phyloP scores from a whole-genome alignment of 768 basidiomycete genomes.

The Sarcodon sp. region DNA sequence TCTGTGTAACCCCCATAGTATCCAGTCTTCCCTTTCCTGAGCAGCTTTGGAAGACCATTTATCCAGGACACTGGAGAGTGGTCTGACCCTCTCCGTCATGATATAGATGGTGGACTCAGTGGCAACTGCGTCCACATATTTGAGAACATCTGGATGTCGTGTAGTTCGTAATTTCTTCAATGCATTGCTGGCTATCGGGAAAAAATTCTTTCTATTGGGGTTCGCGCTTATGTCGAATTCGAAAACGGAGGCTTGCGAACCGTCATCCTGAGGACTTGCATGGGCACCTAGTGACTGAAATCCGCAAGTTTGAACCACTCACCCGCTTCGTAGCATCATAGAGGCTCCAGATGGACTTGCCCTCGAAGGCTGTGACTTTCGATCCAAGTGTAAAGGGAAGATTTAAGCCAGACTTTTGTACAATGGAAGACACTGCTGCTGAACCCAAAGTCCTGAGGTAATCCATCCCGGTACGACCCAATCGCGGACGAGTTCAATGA shows the following conservation, averaged over 20 bases:
- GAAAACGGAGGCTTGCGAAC: conserved; percentile 76
- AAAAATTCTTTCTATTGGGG: conserved; percentile 37
- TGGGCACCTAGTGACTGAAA: conserved; percentile 2
- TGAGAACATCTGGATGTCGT: conserved; percentile 92
- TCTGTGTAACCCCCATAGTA: conserved; percentile 88
- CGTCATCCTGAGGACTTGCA: conserved; percentile 61
- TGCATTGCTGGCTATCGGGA: conserved; percentile 79
- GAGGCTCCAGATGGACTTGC: conserved; percentile 67
- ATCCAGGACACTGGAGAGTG: conserved; percentile 49
- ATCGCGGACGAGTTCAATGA: neutral
- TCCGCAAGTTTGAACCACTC: conserved; percentile 7
- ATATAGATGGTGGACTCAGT: conserved; percentile 81
- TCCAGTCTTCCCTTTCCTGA: conserved; percentile 75
- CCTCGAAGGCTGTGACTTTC: conserved; percentile 54
- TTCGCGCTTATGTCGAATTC: conserved; percentile 69
- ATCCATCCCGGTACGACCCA: conserved; percentile 38
- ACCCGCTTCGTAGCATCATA: conserved; percentile 88
- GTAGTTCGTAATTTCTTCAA: conserved; percentile 82
- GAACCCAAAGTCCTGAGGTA: conserved; percentile 73
- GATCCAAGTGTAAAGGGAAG: conserved; percentile 78
- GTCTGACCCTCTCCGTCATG: conserved; percentile 88
- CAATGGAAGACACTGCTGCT: conserved; percentile 80
- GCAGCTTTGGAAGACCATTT: conserved; percentile 47
- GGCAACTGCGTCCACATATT: conserved; percentile 89
- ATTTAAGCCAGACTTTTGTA: conserved; percentile 86